Evolutionary conservation across 2,329 filamentous ascomycete species (phyloP), one percentile per base, ranked within the genome.

Genomic region (Arthrobotrys sinensis): DNA sequence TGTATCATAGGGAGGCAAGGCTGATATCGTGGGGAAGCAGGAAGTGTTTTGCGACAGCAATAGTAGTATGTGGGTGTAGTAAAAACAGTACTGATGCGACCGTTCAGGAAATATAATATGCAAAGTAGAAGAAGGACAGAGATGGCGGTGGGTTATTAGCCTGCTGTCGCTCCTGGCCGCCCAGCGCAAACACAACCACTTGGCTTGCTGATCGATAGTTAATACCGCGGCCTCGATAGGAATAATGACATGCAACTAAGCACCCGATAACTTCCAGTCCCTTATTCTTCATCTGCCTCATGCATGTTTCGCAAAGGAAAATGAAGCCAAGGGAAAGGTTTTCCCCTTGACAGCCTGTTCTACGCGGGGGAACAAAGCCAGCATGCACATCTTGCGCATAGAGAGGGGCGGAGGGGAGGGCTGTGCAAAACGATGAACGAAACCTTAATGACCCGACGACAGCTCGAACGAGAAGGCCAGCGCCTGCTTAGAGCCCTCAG

Each of bases 401-500:
- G 62, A 63, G 75, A 19, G 50, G 55, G 71, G 65, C 43, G 40
- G 62, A 66, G 62, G 34, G 50, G 70, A 34, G 67, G 75, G 75
- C 75, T 78, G 75, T 78, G 75, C 75, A 78, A 68, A 68, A 60
- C 36, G 64, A 70, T 60, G 45, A 55, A 69, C 64, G 43, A 43
- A 71, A 71, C 52, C 53, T 67, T 71, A 72, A 67, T 71, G 34
- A 64, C 52, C 38, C 21, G 43, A 70, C 53, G 28, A 14, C 12
- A 19, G 16, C 34, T 48, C 19, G 45, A 71, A 53, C 55, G 55
- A 70, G 38, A 19, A 64, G 53, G 36, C 71, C 48, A 69, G 70
- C 69, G 50, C 36, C 60, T 65, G 62, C 65, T 68, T 60, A 24
- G 14, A 24, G 5, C 8, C 12, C 36, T 38, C 8, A 4, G 24